Evolutionary conservation across 768 basidiomycete species (phyloP), one percentile per base, ranked within the genome.

Genomic region (Cystofilobasidium capitatum): DNA sequence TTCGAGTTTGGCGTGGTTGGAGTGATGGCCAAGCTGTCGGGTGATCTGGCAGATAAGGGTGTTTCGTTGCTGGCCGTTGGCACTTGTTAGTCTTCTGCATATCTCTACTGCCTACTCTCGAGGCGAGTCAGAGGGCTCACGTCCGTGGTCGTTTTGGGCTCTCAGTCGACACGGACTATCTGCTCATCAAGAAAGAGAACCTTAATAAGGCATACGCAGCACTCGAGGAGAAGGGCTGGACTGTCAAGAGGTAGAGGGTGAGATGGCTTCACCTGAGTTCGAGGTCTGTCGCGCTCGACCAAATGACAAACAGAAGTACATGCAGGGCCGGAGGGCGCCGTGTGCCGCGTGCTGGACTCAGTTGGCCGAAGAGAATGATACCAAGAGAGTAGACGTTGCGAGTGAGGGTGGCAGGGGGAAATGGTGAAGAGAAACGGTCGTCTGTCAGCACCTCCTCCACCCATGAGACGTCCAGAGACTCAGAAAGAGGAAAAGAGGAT

Each of bases 81-180:
- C 12, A 55, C 51, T 17, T 55, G 51, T 55, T 26, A 4, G 51
- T 55, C n/a, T 20, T 20, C 40, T 10, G 10, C 40, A n/a, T 47
- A 6, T 24, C 45, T 6, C 22, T 47, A 16, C 12, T 7, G 20
- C 9, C 20, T 49, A 22, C 47, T 49, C 12, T 49, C 9, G 9
- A 16, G 20, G 20, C 12, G 10, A 10, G 26, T 5, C 49, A 7
- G 24, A 10, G 10, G 26, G 8, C 49, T 54, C 12, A 10, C 17
- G 8, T 31, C 49, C 24, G 8, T 54, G 26, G 7, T 6, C 49
- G 26, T 26, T n/a, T n/a, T n/a, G n/a, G n/a, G n/a, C n/a, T 24
- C 22, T 22, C 22, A 55, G 51, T 55, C 51, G 51, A 55, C 51
- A 55, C 51, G 17, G 51, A 55, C 51, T 55, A 55, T 20, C 9